Evolutionary conservation across 202 grass and related monocot species (phyloP).

Genomic region (Panicum virgatum): DNA sequence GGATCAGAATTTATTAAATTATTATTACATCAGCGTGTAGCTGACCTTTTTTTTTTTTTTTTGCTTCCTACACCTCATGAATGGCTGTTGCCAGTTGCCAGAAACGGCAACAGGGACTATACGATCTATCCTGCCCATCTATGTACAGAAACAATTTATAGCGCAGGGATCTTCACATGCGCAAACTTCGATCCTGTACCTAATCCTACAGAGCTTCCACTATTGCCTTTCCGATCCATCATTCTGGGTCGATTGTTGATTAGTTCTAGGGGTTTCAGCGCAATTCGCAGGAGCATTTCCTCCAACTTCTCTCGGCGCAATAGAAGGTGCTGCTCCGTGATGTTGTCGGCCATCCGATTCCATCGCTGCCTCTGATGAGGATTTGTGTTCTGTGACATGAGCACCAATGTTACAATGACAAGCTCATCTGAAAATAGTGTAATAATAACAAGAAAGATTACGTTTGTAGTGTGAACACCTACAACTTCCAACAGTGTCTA

Average conservation of each 20-base stretch:
- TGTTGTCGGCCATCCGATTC: slow-evolving; percentile 26
- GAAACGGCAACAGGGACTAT: slow-evolving; percentile 26
- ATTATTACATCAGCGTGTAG: slow-evolving; percentile 33
- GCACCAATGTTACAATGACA: slow-evolving; percentile 18
- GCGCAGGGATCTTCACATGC: background rate
- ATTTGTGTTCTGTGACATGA: slow-evolving; percentile 37
- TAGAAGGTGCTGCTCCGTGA: slow-evolving; percentile 10
- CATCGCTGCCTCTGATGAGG: slow-evolving; percentile 32
- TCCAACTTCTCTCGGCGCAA: background rate
- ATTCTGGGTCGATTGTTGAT: slow-evolving; percentile 3
- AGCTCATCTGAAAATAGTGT: slow-evolving; percentile 1
- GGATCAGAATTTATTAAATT: slow-evolving; percentile 30
- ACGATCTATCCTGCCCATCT: slow-evolving; percentile 33
- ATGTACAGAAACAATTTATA: slow-evolving; percentile 45
- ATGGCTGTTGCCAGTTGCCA: slow-evolving; percentile 37
- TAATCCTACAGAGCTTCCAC: slow-evolving; percentile 9
- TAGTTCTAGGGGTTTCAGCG: slow-evolving; percentile 2
- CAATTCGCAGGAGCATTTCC: background rate
- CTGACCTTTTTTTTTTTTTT: background rate
- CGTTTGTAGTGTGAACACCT: background rate
- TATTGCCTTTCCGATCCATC: slow-evolving; percentile 25
- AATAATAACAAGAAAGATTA: background rate
- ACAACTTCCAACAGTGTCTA: background rate
- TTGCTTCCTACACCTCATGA: slow-evolving; percentile 41
- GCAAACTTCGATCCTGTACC: background rate